These are phyloP conservation scores for Rhizophora mangle DNA, from an alignment of 345 rosid genomes.

Conservation along the genomic window DNA sequence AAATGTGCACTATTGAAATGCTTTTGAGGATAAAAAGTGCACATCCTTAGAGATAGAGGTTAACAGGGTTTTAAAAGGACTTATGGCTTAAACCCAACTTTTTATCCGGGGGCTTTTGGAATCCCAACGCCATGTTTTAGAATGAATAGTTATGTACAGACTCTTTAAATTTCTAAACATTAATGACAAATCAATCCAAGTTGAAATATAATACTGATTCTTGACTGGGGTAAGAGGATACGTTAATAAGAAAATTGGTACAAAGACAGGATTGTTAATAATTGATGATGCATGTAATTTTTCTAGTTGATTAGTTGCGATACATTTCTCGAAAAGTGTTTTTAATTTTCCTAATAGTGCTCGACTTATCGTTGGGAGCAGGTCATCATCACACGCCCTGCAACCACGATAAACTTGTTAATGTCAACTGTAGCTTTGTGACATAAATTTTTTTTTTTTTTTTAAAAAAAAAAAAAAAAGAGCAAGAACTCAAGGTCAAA, in stretches of 20 bases:
- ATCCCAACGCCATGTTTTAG: background rate
- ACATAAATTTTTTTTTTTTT: background rate
- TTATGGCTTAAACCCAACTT: background rate
- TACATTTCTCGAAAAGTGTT: conserved; percentile 21
- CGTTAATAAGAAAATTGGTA: background rate
- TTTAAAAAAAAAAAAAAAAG: background rate
- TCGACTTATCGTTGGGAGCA: too few species aligned
- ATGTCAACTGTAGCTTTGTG: background rate
- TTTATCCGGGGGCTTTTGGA: background rate
- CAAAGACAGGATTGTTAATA: background rate
- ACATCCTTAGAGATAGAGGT: background rate
- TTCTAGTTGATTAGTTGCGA: conserved; percentile 17
- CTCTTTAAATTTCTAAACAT: background rate
- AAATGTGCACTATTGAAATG: background rate
- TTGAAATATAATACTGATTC: conserved; percentile 11
- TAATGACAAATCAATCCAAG: too few species aligned
- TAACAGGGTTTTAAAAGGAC: conserved; percentile 1
- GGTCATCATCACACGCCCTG: too few species aligned
- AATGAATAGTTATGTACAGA: background rate
- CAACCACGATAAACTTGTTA: too few species aligned
- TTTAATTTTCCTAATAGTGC: background rate
- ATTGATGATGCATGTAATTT: background rate
- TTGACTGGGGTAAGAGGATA: conserved; percentile 6
- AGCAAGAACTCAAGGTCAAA: background rate
- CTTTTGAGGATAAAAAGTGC: background rate